A percentile compares a stretch with the other conserved stretches of the same genome.
Evolutionary conservation across 192 early-diverging fungal species (phyloP).

Genomic region (Phlyctochytrium arcticum): DNA sequence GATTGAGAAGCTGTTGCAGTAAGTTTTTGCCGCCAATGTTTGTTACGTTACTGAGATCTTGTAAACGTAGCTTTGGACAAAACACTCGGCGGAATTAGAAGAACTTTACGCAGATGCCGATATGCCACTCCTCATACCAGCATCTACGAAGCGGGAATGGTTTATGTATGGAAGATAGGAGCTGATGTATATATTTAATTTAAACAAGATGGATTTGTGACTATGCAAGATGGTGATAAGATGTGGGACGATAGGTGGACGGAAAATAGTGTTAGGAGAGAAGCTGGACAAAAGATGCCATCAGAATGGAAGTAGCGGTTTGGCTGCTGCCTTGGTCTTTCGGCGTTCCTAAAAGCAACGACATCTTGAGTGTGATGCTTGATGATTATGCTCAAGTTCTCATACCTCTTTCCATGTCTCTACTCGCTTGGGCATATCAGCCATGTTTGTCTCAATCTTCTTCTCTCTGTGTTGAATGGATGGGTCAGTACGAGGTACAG

Average conservation of each 20-base stretch:
- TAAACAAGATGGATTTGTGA: too few relatives aligned
- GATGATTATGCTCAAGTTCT: background rate
- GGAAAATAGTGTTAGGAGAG: too few relatives aligned
- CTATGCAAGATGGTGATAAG: too few relatives aligned
- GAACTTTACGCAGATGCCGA: too few relatives aligned
- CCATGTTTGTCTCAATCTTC: slow-evolving; percentile 44
- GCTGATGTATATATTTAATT: too few relatives aligned
- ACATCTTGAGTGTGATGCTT: background rate
- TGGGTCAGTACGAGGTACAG: background rate
- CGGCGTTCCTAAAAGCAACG: slow-evolving; percentile 25
- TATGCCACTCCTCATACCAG: too few relatives aligned
- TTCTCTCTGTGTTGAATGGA: slow-evolving; percentile 22
- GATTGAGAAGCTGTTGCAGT: slow-evolving; percentile 97
- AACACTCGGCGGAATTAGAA: slow-evolving; percentile 16
- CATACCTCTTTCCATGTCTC: slow-evolving; percentile 35
- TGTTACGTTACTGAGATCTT: background rate
- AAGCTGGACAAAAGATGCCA: too few relatives aligned
- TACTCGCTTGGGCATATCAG: slow-evolving; percentile 37
- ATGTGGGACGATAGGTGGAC: too few relatives aligned
- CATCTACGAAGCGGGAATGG: too few relatives aligned
- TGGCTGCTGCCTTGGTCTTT: slow-evolving; percentile 26
- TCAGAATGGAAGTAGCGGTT: slow-evolving; percentile 36
- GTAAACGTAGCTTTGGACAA: slow-evolving; percentile 17
- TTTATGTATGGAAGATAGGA: too few relatives aligned
- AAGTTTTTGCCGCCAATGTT: slow-evolving; percentile 39